Conservation (phyloP, 352 stramenopile species). For the Pythium monospermum region DNA sequence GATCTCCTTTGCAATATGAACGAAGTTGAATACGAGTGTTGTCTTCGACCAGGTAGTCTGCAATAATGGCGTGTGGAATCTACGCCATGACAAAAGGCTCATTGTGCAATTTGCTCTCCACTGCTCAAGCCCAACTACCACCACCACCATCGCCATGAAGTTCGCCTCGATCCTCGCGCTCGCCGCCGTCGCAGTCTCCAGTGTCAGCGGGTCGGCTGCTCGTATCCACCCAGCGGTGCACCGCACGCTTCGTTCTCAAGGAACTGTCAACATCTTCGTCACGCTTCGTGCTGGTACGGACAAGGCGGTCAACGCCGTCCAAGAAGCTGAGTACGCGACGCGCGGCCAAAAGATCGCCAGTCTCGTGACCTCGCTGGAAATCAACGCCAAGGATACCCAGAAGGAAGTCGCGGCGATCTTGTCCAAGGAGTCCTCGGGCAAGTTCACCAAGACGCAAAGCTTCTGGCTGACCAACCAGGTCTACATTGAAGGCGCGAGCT, state of each 20-base stretch:
- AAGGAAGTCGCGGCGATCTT: constrained; percentile 7
- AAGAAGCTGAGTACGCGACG: constrained; percentile 14
- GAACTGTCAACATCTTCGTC: constrained; percentile 29
- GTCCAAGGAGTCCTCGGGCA: constrained; percentile 3
- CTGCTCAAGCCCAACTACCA: background rate
- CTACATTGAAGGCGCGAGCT: constrained; percentile 14
- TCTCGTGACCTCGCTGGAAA: constrained; percentile 8
- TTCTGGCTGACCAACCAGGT: constrained; percentile 28
- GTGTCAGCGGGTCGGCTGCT: constrained; percentile 4
- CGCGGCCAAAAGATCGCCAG: constrained; percentile 17
- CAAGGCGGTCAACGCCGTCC: constrained; percentile 6
- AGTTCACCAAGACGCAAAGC: constrained; percentile 1
- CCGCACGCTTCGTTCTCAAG: constrained; percentile 23
- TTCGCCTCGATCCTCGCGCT: constrained; percentile 15
- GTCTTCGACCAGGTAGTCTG: too few relatives aligned
- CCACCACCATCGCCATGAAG: constrained; percentile 15
- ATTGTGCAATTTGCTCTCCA: constrained; percentile 6
- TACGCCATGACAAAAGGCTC: too few relatives aligned
- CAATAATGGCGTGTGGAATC: too few relatives aligned
- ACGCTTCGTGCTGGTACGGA: constrained; percentile 19
- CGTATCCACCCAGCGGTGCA: constrained; percentile 22
- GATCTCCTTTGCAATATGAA: too few relatives aligned
- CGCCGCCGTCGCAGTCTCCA: constrained; percentile 8
- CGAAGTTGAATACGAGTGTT: too few relatives aligned
- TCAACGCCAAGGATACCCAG: constrained; percentile 9